phyloP scores from a whole-genome alignment of 768 basidiomycete species.

The Lactarius vividus region DNA sequence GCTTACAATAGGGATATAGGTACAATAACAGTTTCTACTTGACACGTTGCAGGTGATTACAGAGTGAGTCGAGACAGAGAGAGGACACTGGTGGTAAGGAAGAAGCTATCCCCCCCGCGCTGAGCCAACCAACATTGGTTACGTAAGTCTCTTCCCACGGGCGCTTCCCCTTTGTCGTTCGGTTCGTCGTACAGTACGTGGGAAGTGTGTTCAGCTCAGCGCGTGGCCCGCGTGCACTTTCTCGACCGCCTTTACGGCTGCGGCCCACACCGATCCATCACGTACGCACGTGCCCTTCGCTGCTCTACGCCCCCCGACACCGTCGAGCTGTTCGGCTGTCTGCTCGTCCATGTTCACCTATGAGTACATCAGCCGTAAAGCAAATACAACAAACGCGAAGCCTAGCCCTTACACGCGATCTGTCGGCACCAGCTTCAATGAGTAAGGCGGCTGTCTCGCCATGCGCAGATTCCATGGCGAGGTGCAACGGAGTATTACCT shows the following conservation, averaged over 20 bases:
- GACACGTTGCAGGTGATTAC: conserved; percentile 6
- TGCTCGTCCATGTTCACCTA: conserved; percentile 83
- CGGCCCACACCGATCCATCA: conserved; percentile 66
- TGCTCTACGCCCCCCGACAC: conserved; percentile 92
- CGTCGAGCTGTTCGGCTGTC: conserved; percentile 84
- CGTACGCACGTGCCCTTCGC: conserved; percentile 71
- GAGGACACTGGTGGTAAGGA: conserved; percentile 18
- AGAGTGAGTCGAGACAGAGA: conserved; percentile 4
- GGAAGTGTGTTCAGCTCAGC: too few relatives aligned
- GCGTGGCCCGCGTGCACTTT: neutral
- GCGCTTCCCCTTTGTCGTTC: too few relatives aligned
- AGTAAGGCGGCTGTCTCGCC: conserved; percentile 86
- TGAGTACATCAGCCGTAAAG: conserved; percentile 2
- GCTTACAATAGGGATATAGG: conserved; percentile 25
- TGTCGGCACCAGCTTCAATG: conserved; percentile 95
- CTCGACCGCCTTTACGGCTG: conserved; percentile 38
- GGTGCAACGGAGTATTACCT: conserved; percentile 96
- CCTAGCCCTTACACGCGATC: conserved; percentile 68
- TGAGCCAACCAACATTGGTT: conserved; percentile 2
- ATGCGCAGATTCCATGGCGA: conserved; percentile 96
- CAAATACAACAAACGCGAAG: conserved; percentile 16
- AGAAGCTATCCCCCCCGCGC: neutral
- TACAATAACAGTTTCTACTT: conserved; percentile 22
- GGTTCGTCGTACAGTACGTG: too few relatives aligned
- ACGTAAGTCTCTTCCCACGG: conserved; percentile 23